phyloP scores from a whole-genome alignment of 352 stramenopile genomes.

The Thalassiosira hispida region DNA sequence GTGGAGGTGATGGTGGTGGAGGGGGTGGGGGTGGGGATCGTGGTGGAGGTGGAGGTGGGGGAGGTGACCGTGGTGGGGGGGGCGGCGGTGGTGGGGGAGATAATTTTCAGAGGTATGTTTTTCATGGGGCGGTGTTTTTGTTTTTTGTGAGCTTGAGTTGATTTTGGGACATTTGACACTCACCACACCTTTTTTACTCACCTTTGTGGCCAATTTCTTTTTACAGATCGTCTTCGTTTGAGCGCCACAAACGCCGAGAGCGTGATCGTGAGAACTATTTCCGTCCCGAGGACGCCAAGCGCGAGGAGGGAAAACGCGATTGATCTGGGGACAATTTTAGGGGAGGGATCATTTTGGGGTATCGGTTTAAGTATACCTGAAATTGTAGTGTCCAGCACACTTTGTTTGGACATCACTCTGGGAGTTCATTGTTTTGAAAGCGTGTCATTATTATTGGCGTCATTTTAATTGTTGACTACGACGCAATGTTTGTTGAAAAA shows the following conservation, averaged over 20 bases:
- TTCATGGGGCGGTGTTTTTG: neutral
- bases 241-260: slow-evolving; percentile 70
- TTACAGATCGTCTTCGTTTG: slow-evolving; percentile 80
- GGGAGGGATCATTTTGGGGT: slow-evolving; percentile 1
- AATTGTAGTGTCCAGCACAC: too few species aligned
- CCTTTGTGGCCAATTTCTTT: slow-evolving; percentile 22
- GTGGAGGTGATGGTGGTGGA: slow-evolving; percentile 21
- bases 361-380: too few species aligned
- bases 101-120: slow-evolving; percentile 53
- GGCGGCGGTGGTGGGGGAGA: slow-evolving; percentile 24
- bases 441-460: slow-evolving; percentile 3
- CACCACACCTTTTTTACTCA: slow-evolving; percentile 2
- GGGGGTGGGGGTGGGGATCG: neutral
- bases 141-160: neutral
- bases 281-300: slow-evolving; percentile 34
- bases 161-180: neutral
- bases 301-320: neutral
- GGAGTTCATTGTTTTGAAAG: neutral
- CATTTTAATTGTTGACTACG: slow-evolving; percentile 13
- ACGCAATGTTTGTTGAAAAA: neutral
- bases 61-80: slow-evolving; percentile 28
- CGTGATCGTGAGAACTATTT: slow-evolving; percentile 59
- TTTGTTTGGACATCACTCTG: too few species aligned
- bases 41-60: slow-evolving; percentile 1
- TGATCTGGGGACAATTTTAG: slow-evolving; percentile 1